Conservation (phyloP, 2,329 filamentous ascomycete genomes). For the Calonectria crousiana region DNA sequence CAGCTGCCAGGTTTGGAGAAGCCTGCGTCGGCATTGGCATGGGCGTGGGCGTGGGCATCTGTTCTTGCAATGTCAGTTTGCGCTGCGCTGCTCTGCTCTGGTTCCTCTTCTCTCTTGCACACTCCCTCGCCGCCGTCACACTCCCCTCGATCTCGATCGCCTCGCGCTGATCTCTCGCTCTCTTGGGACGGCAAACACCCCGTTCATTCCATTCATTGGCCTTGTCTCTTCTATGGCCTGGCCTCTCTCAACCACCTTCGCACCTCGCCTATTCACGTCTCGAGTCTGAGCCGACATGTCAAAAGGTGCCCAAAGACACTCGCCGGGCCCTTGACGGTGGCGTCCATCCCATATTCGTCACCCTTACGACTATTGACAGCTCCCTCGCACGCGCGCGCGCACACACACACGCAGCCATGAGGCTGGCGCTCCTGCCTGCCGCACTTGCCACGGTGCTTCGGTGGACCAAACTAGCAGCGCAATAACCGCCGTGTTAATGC, state of each 20-base stretch:
- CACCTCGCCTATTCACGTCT: conserved; percentile 10
- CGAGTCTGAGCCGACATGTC: not conserved
- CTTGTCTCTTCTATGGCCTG: not conserved
- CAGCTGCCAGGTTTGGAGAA: not conserved
- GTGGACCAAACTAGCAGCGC: not conserved
- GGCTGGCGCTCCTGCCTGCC: not conserved
- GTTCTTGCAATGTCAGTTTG: conserved; percentile 20
- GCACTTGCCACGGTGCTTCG: not conserved
- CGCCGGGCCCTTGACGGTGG: not conserved
- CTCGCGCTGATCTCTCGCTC: not conserved
- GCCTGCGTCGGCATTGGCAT: conserved; percentile 12
- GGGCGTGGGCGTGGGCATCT: conserved; percentile 23
- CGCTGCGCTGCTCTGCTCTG: not conserved
- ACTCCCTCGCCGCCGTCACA: not conserved
- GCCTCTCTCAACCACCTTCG: conserved; percentile 7
- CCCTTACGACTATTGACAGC: not conserved
- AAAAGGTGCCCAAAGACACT: not conserved
- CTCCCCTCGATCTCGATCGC: conserved; percentile 1
- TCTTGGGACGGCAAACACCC: not conserved
- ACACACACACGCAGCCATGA: not conserved
- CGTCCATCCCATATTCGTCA: not conserved
- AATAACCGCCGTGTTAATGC: not conserved
- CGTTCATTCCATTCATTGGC: not conserved
- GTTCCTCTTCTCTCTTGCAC: conserved; percentile 5
- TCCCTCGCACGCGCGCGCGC: not conserved